Evolutionary conservation across 208 protist species (phyloP), one percentile per base, ranked within the genome.

Genomic region (Trypanosoma caninum): DNA sequence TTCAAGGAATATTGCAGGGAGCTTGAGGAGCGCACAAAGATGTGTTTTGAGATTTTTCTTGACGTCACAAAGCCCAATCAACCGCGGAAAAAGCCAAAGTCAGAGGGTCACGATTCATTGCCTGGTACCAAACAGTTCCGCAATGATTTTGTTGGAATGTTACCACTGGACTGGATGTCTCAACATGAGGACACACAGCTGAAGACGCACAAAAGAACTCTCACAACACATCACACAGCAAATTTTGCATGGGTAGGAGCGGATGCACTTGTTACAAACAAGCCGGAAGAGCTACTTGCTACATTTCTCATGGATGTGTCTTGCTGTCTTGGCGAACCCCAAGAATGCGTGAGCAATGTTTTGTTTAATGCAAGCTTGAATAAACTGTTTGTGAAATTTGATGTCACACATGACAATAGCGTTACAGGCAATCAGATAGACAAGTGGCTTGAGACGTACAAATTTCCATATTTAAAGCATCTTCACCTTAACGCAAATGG

Each of bases 261-360:
- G 14, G 50, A 65, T 35, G 42, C 47, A 0, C 54, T 89, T 9
- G 11, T 82, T 16, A 51, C 42, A 20, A 69, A 78, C 47, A 81
- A 75, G 14, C 76, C 78, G 1, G 78, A 89, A 42, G 76, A 89
- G 38, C 59, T 71, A 14, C 58, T 71, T 7, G 48, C 47, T 8
- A 50, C 71, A 18, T 71, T 78, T 40, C 52, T 11, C 2, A 60
- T 50, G 0, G 78, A 84, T 27, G 60, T 69, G 25, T 70, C 65
- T 2, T 68, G 59, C 22, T 71, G 60, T 44, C 79, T 76, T 16
- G 42, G 67, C 51, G 65, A 72, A 2, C 75, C 82, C 4, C 27
- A 72, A 23, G 46, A 74, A 28, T 75, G 56, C 40, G 47, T 89
- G 33, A 60, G 60, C 13, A 50, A 77, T 30, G 53, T 53, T 0